These are phyloP conservation scores for Zygotorulaspora florentina DNA, from an alignment of 805 yeast genomes.

Conservation along the genomic window DNA sequence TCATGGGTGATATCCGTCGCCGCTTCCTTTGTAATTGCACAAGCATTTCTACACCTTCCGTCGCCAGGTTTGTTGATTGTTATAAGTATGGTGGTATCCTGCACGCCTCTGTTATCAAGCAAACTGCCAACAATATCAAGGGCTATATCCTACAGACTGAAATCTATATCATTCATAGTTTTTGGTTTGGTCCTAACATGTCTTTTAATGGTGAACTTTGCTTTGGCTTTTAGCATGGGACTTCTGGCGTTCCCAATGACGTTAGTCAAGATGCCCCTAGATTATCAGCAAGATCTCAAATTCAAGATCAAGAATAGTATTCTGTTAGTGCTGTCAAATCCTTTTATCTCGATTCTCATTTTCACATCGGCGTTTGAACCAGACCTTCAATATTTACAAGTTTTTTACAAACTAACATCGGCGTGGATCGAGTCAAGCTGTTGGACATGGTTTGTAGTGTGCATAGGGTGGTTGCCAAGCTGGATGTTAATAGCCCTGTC, in stretches of 20 bases:
- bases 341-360: conserved; percentile 40
- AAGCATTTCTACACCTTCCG: conserved; percentile 14
- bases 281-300: neutral
- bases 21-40: conserved; percentile 25
- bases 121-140: conserved; percentile 19
- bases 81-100: conserved; percentile 17
- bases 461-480: conserved; percentile 76
- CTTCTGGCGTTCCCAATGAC: conserved; percentile 72
- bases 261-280: conserved; percentile 37
- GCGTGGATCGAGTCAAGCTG: conserved; percentile 68
- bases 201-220: conserved; percentile 74
- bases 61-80: conserved; percentile 19
- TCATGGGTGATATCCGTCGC: conserved; percentile 33
- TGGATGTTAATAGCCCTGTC: conserved; percentile 54
- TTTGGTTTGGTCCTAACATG: conserved; percentile 68
- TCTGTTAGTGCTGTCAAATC: conserved; percentile 47
- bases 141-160: conserved; percentile 33
- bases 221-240: conserved; percentile 72
- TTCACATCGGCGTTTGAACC: conserved; percentile 34
- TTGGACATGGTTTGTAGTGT: conserved; percentile 80
- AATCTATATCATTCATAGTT: conserved; percentile 50
- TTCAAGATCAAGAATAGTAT: conserved; percentile 29
- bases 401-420: conserved; percentile 50
- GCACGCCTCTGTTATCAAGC: conserved; percentile 19
- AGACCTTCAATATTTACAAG: conserved; percentile 34